phyloP scores from a whole-genome alignment of 352 stramenopile species.

The Pythium pyrilobum region DNA sequence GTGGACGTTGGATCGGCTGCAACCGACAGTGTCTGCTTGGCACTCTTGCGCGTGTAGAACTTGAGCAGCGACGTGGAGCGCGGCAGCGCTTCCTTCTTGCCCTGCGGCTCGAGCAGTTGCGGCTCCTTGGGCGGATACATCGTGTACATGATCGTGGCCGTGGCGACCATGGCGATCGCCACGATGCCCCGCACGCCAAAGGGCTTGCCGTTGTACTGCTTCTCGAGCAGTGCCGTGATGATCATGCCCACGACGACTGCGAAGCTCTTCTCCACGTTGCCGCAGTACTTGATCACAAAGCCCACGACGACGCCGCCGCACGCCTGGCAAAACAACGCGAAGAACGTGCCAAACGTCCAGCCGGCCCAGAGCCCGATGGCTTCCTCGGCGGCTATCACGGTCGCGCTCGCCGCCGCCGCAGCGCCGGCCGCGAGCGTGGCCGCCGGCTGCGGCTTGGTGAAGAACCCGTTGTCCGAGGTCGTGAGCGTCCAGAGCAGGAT shows the following conservation, averaged over 20 bases:
- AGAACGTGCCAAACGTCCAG: constrained; percentile 61
- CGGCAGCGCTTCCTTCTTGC: not conserved
- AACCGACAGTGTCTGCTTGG: not conserved
- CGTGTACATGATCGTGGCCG: constrained; percentile 67
- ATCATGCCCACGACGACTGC: constrained; percentile 76
- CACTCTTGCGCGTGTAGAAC: constrained; percentile 3
- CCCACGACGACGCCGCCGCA: constrained; percentile 65
- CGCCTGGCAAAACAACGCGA: constrained; percentile 67
- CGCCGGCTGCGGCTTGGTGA: constrained; percentile 8
- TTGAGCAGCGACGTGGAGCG: constrained; percentile 1
- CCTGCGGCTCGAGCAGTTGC: no score
- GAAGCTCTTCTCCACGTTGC: constrained; percentile 84
- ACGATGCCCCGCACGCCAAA: constrained; percentile 51
- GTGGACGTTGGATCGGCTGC: no score
- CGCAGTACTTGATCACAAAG: constrained; percentile 83
- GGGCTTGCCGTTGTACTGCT: constrained; percentile 60
- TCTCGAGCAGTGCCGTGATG: constrained; percentile 69
- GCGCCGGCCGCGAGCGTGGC: not conserved
- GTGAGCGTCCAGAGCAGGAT: constrained; percentile 48
- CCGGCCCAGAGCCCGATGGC: constrained; percentile 44
- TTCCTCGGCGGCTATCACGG: constrained; percentile 1
- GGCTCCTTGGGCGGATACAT: constrained; percentile 44
- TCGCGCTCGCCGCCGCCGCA: not conserved
- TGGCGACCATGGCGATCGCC: constrained; percentile 54
- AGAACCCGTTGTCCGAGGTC: constrained; percentile 26